phyloP scores from a whole-genome alignment of 345 rosid genomes.

The Gossypium mustelinum region DNA sequence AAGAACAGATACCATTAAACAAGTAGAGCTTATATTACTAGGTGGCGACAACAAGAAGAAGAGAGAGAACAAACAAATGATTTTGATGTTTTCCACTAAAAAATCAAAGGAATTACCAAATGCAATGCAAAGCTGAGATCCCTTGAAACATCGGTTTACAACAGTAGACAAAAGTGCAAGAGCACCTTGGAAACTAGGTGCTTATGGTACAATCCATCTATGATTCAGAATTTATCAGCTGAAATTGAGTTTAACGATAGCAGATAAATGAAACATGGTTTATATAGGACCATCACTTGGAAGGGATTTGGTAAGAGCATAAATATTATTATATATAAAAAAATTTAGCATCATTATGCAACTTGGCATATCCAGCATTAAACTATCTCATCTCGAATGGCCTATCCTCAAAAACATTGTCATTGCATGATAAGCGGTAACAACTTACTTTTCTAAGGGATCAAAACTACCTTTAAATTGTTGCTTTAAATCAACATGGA shows the following conservation, averaged over 20 bases:
- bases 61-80: not conserved
- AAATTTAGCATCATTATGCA: not conserved
- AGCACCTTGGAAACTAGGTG: not conserved
- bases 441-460: not conserved
- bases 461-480: not conserved
- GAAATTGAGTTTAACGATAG: not conserved
- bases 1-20: too few relatives aligned
- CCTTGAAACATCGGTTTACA: not conserved
- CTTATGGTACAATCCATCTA: not conserved
- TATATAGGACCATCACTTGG: not conserved
- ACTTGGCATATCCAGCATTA: not conserved
- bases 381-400: not conserved
- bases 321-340: not conserved
- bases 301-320: not conserved
- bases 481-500: not conserved
- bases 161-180: not conserved
- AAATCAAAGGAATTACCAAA: too few relatives aligned
- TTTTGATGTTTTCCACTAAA: not conserved
- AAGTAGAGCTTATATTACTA: too few relatives aligned
- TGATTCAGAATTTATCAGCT: not conserved
- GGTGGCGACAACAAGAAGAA: not conserved
- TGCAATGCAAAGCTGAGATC: not conserved
- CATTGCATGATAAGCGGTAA: not conserved
- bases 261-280: not conserved
- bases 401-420: not conserved